Percentiles rank a stretch among this genome's conserved stretches.
Evolutionary conservation across 441 rosid genomes (phyloP).

Genomic region (Corymbia citriodora): DNA sequence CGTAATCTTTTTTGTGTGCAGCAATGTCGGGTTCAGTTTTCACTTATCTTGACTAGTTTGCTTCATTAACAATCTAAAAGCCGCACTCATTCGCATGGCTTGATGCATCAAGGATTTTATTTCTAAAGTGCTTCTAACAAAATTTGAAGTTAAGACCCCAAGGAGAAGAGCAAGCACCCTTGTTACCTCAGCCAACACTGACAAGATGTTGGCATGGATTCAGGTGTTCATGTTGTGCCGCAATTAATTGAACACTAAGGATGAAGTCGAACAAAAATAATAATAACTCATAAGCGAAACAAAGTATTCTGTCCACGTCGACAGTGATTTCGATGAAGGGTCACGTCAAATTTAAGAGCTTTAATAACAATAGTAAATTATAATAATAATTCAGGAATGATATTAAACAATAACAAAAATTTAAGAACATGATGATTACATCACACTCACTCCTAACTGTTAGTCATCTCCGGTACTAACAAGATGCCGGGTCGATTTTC

Average conservation of each 20-base stretch:
- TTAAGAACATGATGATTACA: too few relatives aligned
- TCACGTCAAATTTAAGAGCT: background rate
- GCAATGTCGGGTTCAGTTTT: background rate
- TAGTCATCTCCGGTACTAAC: background rate
- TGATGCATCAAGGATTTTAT: background rate
- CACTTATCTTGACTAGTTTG: background rate
- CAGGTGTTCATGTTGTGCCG: too few relatives aligned
- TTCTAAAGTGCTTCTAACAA: background rate
- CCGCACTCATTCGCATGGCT: rapidly evolving
- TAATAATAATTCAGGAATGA: background rate
- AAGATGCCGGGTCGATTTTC: background rate
- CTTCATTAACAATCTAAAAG: background rate
- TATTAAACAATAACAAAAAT: background rate
- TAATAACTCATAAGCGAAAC: background rate
- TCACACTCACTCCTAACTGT: background rate
- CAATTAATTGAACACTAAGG: background rate
- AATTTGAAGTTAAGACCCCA: too few relatives aligned
- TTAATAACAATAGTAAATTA: background rate
- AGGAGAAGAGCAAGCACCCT: too few relatives aligned
- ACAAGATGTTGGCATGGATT: too few relatives aligned
- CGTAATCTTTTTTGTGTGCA: background rate
- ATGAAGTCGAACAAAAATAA: background rate
- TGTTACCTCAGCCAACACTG: too few relatives aligned
- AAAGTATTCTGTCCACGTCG: background rate
- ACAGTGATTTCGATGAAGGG: background rate